phyloP scores from a whole-genome alignment of 2,329 filamentous ascomycete genomes.

The Neonectria neomacrospora region DNA sequence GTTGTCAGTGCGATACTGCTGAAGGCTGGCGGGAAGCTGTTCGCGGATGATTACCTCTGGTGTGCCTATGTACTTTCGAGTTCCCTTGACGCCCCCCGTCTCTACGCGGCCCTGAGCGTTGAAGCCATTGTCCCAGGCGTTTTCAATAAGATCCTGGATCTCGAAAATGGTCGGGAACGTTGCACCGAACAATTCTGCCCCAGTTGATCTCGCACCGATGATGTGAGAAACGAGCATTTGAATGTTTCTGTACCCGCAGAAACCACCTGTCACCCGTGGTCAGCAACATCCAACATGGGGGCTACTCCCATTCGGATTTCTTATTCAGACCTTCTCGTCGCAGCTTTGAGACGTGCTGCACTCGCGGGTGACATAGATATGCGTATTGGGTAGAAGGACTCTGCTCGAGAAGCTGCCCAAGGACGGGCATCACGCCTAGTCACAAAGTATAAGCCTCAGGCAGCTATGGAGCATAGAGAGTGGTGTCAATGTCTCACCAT shows the following conservation, averaged over 20 bases:
- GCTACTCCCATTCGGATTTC: no score
- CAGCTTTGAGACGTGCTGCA: conserved; percentile 85
- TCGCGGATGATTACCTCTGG: conserved; percentile 72
- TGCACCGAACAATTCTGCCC: conserved; percentile 68
- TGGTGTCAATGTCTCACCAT: conserved; percentile 53
- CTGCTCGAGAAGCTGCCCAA: conserved; percentile 72
- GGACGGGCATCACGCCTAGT: conserved; percentile 67
- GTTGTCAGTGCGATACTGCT: neutral
- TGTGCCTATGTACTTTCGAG: conserved; percentile 95
- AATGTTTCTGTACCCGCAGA: conserved; percentile 95
- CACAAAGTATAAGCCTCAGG: conserved; percentile 35
- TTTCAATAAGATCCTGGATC: conserved; percentile 88
- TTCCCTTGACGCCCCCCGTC: conserved; percentile 88
- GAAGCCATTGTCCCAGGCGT: conserved; percentile 87
- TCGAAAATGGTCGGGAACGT: conserved; percentile 80
- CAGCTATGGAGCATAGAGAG: no score
- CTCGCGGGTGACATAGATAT: conserved; percentile 81
- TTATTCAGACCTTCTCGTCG: conserved; percentile 69
- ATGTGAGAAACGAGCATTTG: conserved; percentile 91
- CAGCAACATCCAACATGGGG: neutral
- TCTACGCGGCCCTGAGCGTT: conserved; percentile 79
- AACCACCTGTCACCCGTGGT: conserved; percentile 68
- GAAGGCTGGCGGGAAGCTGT: neutral
- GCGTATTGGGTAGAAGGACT: conserved; percentile 72
- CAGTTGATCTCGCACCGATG: conserved; percentile 65